These are phyloP conservation scores for Paraconiothyrium brasiliense DNA, from an alignment of 2,329 filamentous ascomycete genomes.

Conservation along the genomic window DNA sequence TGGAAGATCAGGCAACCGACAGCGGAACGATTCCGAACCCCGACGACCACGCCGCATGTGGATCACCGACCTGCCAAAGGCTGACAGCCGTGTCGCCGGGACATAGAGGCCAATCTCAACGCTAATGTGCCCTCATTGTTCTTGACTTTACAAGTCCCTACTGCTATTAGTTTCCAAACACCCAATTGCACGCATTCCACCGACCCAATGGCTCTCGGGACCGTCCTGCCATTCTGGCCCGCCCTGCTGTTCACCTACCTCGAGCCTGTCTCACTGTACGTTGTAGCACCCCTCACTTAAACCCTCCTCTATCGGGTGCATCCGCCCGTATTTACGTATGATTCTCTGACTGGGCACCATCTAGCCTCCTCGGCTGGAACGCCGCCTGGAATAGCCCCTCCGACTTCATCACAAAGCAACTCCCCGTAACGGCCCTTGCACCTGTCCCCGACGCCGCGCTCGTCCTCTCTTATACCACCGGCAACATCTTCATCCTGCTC, in stretches of 20 bases:
- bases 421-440: constrained; percentile 23
- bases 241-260: constrained; percentile 40
- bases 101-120: background rate
- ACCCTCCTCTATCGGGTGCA: too few species aligned
- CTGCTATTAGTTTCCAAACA: background rate
- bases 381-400: constrained; percentile 25
- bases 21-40: constrained; percentile 1
- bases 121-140: background rate
- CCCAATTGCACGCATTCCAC: background rate
- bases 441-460: constrained; percentile 20
- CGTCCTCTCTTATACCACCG: constrained; percentile 33
- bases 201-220: constrained; percentile 35
- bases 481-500: constrained; percentile 38
- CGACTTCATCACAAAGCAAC: constrained; percentile 29
- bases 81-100: background rate
- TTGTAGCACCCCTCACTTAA: background rate
- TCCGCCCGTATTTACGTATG: background rate
- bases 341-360: background rate
- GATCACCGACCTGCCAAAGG: background rate
- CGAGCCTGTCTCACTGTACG: constrained; percentile 36
- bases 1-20: background rate
- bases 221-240: constrained; percentile 34
- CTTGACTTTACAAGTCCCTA: background rate
- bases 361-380: constrained; percentile 29
- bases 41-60: background rate